Conservation (phyloP, 768 basidiomycete genomes). For the Paxillus ammoniavirescens region DNA sequence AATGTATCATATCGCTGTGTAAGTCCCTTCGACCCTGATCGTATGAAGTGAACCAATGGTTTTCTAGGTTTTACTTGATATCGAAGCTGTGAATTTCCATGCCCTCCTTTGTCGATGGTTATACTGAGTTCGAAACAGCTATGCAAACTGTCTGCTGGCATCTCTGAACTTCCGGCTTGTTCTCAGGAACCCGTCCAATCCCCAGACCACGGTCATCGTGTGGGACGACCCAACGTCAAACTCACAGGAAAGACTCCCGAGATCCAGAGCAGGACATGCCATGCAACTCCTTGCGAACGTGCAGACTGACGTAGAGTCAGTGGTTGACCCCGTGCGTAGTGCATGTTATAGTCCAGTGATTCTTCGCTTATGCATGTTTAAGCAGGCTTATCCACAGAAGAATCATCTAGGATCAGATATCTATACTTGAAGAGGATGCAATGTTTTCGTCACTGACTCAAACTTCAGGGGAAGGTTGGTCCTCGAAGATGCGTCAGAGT, state of each 20-base stretch:
- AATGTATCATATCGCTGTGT: slow-evolving; percentile 18
- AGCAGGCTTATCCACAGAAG: too few species aligned
- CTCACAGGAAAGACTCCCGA: background rate
- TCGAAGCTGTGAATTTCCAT: slow-evolving; percentile 13
- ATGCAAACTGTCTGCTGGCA: slow-evolving; percentile 18
- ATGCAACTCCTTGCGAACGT: background rate
- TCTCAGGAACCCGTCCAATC: slow-evolving; percentile 6
- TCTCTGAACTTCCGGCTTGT: slow-evolving; percentile 14
- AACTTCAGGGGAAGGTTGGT: too few species aligned
- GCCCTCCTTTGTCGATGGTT: background rate
- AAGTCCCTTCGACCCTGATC: background rate
- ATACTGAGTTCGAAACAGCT: slow-evolving; percentile 3
- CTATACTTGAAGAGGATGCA: too few species aligned
- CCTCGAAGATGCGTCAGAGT: too few species aligned
- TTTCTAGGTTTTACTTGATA: slow-evolving; percentile 9
- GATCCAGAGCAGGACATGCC: background rate
- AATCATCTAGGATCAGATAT: too few species aligned
- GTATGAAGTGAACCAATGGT: background rate
- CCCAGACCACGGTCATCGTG: background rate
- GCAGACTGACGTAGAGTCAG: too few species aligned
- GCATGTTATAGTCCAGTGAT: too few species aligned
- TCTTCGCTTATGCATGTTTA: too few species aligned
- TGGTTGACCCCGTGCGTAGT: too few species aligned
- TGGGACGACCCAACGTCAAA: background rate
- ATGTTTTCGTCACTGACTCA: too few species aligned